Conservation (phyloP, 2,329 filamentous ascomycete genomes). For the Cercospora berteroae region DNA sequence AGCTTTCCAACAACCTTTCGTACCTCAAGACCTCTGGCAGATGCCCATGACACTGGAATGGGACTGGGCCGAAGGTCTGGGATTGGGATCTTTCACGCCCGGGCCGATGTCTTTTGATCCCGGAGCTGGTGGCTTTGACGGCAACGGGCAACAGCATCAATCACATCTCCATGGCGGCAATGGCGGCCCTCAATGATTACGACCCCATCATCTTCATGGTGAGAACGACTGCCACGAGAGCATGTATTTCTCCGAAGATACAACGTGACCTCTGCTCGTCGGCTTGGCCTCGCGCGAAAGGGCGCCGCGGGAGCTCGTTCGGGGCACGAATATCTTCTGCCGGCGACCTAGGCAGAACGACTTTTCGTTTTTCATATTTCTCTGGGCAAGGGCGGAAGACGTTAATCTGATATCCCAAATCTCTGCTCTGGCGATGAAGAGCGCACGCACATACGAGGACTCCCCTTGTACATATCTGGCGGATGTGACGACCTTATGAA, state of each 20-base stretch:
- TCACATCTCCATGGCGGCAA: neutral
- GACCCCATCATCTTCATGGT: neutral
- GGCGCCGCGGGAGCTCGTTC: neutral
- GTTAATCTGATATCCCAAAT: neutral
- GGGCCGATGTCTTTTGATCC: conserved; percentile 23
- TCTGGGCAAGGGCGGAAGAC: neutral
- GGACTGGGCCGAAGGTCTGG: conserved; percentile 63
- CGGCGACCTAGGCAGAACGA: neutral
- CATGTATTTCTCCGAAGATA: neutral
- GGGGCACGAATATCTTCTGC: neutral
- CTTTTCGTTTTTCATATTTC: neutral
- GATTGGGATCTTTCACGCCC: conserved; percentile 35
- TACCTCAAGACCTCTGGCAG: conserved; percentile 91
- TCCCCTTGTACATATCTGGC: neutral
- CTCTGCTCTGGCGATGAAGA: neutral
- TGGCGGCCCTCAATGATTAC: neutral
- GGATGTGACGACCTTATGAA: neutral
- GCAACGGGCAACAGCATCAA: neutral
- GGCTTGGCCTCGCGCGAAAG: neutral
- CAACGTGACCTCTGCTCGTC: neutral
- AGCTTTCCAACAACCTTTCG: conserved; percentile 76
- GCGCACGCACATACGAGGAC: neutral
- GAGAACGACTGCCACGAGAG: neutral
- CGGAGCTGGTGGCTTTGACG: neutral
- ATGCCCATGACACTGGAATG: conserved; percentile 96